Conservation (phyloP, 1,139 yeast species). For the Taphrina flavorubra region DNA sequence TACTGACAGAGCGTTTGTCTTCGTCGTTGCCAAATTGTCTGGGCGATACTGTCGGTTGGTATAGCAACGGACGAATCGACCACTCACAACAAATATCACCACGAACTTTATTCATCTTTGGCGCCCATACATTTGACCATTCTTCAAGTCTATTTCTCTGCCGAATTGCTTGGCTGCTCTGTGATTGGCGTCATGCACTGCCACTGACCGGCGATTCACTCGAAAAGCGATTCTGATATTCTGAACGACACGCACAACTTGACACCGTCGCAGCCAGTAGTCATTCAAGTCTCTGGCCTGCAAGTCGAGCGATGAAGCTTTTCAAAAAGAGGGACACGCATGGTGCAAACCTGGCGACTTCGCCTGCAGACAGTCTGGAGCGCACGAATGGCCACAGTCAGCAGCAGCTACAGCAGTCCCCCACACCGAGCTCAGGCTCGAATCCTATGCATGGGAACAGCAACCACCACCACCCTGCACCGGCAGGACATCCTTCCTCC, state of each 20-base stretch:
- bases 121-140: background rate
- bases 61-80: background rate
- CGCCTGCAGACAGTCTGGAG: constrained; percentile 25
- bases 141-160: background rate
- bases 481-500: background rate
- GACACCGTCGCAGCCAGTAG: background rate
- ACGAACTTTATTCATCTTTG: background rate
- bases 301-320: constrained; percentile 14
- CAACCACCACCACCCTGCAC: background rate
- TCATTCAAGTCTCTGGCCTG: background rate
- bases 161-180: no score
- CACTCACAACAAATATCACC: constrained; percentile 2
- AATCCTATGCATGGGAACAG: background rate
- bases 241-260: background rate
- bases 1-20: no score
- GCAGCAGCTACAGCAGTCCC: constrained; percentile 11
- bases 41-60: background rate
- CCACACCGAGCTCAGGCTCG: constrained; percentile 3
- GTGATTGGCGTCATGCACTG: background rate
- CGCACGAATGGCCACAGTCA: background rate
- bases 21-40: no score
- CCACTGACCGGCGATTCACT: background rate
- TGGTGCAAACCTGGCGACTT: background rate
- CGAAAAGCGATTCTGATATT: background rate
- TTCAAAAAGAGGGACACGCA: constrained; percentile 34